phyloP scores from a whole-genome alignment of 2,329 filamentous ascomycete species.

The Fusarium chlamydosporum region DNA sequence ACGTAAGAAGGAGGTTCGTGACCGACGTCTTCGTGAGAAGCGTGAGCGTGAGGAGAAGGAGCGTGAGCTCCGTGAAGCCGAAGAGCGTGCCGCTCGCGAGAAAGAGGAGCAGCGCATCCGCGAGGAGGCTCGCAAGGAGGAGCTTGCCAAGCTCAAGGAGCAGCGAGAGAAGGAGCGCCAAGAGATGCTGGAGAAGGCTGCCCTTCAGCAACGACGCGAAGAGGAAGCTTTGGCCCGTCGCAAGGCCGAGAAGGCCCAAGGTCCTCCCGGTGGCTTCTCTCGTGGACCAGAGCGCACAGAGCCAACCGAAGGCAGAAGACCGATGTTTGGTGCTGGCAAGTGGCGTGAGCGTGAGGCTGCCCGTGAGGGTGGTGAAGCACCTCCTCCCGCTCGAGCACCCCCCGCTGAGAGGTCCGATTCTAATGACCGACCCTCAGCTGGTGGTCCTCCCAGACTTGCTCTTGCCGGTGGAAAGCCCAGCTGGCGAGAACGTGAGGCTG shows the following conservation, averaged over 20 bases:
- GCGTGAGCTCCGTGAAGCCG: conserved; percentile 82
- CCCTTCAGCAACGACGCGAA: conserved; percentile 83
- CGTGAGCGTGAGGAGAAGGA: conserved; percentile 88
- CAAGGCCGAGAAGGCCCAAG: conserved; percentile 73
- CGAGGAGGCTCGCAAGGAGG: conserved; percentile 83
- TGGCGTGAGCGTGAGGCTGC: conserved; percentile 61
- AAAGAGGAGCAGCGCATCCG: conserved; percentile 86
- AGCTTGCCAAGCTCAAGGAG: conserved; percentile 76
- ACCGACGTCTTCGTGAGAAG: conserved; percentile 85
- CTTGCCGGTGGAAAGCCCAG: conserved; percentile 72
- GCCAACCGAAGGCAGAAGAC: conserved; percentile 52
- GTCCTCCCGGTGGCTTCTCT: conserved; percentile 47
- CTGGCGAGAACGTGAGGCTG: conserved; percentile 81
- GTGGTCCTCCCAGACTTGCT: conserved; percentile 72
- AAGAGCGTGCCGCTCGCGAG: conserved; percentile 84
- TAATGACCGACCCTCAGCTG: conserved; percentile 58
- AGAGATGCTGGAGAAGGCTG: conserved; percentile 74
- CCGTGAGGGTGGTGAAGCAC: conserved; percentile 50
- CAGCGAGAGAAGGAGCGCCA: conserved; percentile 76
- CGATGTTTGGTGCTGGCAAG: conserved; percentile 57
- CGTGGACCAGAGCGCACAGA: conserved; percentile 51
- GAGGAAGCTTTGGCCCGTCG: conserved; percentile 87
- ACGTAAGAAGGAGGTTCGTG: conserved; percentile 89
- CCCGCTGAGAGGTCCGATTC: conserved; percentile 64
- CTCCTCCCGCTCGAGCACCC: conserved; percentile 50